These are phyloP conservation scores for Litsea cubeba DNA, from an alignment of 164 flowering plant species.

Conservation along the genomic window DNA sequence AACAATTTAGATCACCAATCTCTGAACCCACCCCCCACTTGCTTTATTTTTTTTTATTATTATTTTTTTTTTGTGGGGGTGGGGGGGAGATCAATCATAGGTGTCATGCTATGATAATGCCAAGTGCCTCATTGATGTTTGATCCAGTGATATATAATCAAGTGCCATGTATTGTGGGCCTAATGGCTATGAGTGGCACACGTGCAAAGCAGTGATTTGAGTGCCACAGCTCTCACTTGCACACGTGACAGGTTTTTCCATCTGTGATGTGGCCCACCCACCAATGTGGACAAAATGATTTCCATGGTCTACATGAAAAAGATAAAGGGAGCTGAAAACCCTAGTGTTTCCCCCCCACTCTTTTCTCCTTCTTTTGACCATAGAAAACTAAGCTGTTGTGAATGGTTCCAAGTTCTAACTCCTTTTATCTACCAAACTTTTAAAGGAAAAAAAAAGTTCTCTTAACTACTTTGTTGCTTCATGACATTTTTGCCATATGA, in stretches of 20 bases:
- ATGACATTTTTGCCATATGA: too few relatives aligned
- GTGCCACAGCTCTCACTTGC: too few relatives aligned
- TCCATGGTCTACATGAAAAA: background rate
- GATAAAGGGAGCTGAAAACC: background rate
- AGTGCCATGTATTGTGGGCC: background rate
- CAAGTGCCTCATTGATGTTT: background rate
- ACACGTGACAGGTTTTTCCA: background rate
- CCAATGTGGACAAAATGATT: background rate
- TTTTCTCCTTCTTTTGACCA: background rate
- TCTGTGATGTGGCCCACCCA: background rate
- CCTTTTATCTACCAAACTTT: too few relatives aligned
- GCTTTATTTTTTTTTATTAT: too few relatives aligned
- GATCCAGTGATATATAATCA: background rate
- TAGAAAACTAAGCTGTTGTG: background rate
- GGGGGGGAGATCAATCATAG: too few relatives aligned
- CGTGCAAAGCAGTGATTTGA: background rate
- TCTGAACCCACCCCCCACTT: too few relatives aligned
- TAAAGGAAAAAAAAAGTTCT: too few relatives aligned
- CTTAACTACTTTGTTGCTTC: too few relatives aligned
- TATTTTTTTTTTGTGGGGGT: too few relatives aligned
- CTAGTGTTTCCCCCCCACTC: background rate
- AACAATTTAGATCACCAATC: too few relatives aligned
- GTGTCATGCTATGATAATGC: background rate
- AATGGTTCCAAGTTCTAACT: too few relatives aligned
- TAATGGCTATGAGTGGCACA: background rate